phyloP scores from a whole-genome alignment of 148 eudicot genomes.

The Rhododendron mucronatum region DNA sequence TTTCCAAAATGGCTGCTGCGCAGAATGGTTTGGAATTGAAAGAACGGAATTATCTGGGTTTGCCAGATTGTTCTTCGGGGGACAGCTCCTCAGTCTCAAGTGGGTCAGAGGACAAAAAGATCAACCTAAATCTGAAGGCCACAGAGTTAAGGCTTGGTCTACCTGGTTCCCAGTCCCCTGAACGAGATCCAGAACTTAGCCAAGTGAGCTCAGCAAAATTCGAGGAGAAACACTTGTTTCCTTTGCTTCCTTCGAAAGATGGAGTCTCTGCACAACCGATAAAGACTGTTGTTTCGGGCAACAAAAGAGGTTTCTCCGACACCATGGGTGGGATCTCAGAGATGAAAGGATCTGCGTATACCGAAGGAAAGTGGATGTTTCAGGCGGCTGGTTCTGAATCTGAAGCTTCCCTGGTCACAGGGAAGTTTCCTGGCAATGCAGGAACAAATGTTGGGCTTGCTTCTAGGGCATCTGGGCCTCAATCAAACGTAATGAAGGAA shows the following conservation, averaged over 20 bases:
- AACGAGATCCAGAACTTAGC: constrained; percentile 46
- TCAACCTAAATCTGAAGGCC: constrained; percentile 68
- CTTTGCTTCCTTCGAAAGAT: constrained; percentile 71
- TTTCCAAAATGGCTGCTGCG: constrained; percentile 39
- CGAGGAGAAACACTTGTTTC: constrained; percentile 80
- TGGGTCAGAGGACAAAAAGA: constrained; percentile 48
- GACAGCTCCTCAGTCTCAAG: constrained; percentile 64
- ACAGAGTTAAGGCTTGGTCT: constrained; percentile 92
- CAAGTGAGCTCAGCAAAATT: constrained; percentile 46
- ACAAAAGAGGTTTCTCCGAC: constrained; percentile 81
- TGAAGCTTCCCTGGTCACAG: constrained; percentile 35
- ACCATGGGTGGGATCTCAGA: constrained; percentile 44
- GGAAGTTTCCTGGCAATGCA: constrained; percentile 30
- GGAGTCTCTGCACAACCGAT: constrained; percentile 35
- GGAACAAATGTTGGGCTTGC: constrained; percentile 28
- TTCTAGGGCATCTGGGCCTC: constrained; percentile 33
- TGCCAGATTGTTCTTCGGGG: constrained; percentile 78
- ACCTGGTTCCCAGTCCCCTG: constrained; percentile 90
- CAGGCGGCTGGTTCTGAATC: constrained; percentile 36
- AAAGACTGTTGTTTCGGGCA: constrained; percentile 62
- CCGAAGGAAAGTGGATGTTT: constrained; percentile 57
- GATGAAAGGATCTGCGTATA: constrained; percentile 19
- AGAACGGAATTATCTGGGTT: constrained; percentile 74
- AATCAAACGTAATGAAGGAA: constrained; percentile 28
- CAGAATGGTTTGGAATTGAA: constrained; percentile 36